phyloP scores from a whole-genome alignment of 139 green algal genomes.

The Prasinococcaceae sp. region DNA sequence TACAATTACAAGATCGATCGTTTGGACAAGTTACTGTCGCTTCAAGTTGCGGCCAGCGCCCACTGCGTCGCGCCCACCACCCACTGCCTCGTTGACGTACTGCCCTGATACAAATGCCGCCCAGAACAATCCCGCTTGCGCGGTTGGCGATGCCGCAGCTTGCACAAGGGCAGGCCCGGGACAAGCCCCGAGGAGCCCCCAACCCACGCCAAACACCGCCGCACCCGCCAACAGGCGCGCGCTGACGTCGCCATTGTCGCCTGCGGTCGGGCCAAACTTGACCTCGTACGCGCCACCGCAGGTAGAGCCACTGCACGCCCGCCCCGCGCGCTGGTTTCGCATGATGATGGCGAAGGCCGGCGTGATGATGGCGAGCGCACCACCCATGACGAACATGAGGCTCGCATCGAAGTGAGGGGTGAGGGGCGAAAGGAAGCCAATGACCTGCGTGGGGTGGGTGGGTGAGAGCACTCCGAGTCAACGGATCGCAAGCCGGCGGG shows the following conservation, averaged over 20 bases:
- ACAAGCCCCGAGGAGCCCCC: constrained; percentile 55
- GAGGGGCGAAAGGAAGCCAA: constrained; percentile 13
- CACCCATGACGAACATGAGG: constrained; percentile 60
- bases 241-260: constrained; percentile 35
- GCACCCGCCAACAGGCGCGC: constrained; percentile 38
- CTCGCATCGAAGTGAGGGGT: constrained; percentile 35
- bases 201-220: constrained; percentile 58
- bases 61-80: too few species aligned
- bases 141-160: constrained; percentile 13
- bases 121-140: too few species aligned
- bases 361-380: constrained; percentile 42
- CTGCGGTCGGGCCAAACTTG: constrained; percentile 18
- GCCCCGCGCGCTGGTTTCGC: constrained; percentile 6
- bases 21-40: too few species aligned
- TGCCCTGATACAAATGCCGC: too few species aligned
- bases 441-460: too few species aligned
- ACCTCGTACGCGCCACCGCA: not conserved
- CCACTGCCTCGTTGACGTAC: too few species aligned
- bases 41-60: too few species aligned
- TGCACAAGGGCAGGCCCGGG: constrained; percentile 50
- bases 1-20: too few species aligned
- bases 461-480: too few species aligned
- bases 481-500: too few species aligned
- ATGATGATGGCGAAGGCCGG: constrained; percentile 26
- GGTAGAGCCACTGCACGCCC: not conserved